Evolutionary conservation across 257 asterid genomes (phyloP), one percentile per base, ranked within the genome.

Genomic region (Petrea volubilis): DNA sequence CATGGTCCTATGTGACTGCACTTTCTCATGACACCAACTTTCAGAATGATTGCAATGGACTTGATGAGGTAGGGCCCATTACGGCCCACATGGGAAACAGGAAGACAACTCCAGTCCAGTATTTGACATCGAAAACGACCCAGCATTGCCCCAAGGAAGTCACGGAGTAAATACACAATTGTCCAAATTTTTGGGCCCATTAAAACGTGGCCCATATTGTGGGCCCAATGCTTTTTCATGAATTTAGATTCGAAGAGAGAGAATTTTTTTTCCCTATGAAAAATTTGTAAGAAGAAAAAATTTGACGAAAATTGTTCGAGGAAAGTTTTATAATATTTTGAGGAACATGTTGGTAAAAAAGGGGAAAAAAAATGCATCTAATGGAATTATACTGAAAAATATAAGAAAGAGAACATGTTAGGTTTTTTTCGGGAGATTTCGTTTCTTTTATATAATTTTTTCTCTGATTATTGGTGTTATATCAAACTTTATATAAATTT

Each of bases 91-190:
- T 60, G 9, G 65, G 70, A 62, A 83, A 76, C 83, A 72, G 33
- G 44, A 44, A 77, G 81, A 76, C 82, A 76, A 72, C 79, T 74
- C 72, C 72, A 80, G 83, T 76, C 84, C 76, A 77, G 81, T 44
- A 65, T 64, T 77, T 76, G 47, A 72, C 81, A 33, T 21, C 8
- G 77, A 78, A 58, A 81, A 68, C 17, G 85, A 88, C 88, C 80
- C 81, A 78, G 77, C 84, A 63, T 60, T 21, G 21, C 31, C 53
- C 59, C 34, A 29, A 24, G 36, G n/a, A 47, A 67, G 70, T 73
- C 85, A 84, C 81, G 58, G 67, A 72, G 51, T 65, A 57, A 60
- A 40, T 63, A 46, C 68, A 70, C 58, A 21, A 25, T 28, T 55
- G 64, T 66, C 74, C 75, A 46, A n/a, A 51, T 63, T 17, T 28